Evolutionary conservation across 1,284 basidiomycete species (phyloP), one percentile per base, ranked within the genome.

Genomic region (Testicularia cyperi): DNA sequence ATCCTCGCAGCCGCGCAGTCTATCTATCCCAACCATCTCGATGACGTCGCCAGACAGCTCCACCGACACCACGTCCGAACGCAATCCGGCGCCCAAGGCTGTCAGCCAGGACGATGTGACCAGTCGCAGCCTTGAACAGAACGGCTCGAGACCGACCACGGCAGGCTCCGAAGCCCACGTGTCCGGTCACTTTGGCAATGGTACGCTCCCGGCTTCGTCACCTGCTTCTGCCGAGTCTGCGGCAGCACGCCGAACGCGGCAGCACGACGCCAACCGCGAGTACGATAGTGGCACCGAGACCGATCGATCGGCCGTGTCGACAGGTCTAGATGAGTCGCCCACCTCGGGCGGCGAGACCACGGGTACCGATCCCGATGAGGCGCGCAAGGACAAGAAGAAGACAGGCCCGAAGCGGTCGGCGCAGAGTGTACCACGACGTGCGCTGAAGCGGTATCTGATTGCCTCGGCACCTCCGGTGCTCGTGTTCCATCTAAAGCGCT

Each of bases 371-470:
- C 49, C 51, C 14, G 48, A 45, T 23, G 37, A 25, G 10, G 35
- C 25, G 6, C 37, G 31, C 4, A 20, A 26, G 12, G 35, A 18
- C 18, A 47, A 44, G 16, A 6, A 20, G 14, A 7, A 28, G 15
- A 21, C 28, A 13, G 49, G 43, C 20, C 52, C 45, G 7, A 70
- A 56, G 20, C 49, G 58, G 19, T 70, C 68, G 7, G 35, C 62
- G 18, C 74, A 75, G 9, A 77, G 85, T 45, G 80, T 94, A 38
- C 81, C 87, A 74, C 84, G 88, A 2, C 82, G 88, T 6, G 90
- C 90, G 13, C 90, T 89, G 79, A 96, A 96, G 78, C 86, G 92
- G 7, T 96, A 94, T 77, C 84, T 96, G 51, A 88, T 96, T 68
- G 84, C 87, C 5, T 83, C 82, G 1, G 86, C 89, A 1, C 92